phyloP scores from a whole-genome alignment of 306 rosid species.

The Alnus glutinosa region DNA sequence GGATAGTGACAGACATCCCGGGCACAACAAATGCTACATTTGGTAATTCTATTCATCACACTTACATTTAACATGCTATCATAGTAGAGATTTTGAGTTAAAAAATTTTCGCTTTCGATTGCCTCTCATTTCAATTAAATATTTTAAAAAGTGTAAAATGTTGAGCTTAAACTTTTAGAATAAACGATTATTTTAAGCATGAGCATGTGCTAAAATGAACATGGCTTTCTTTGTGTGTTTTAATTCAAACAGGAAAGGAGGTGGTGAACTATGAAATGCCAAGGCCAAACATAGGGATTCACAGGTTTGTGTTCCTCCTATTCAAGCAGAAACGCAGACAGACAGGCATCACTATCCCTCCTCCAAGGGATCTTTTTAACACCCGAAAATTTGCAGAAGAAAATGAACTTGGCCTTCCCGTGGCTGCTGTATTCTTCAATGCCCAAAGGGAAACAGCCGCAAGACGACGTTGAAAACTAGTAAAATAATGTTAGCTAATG shows the following conservation, averaged over 20 bases:
- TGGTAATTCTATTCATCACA: conserved; percentile 43
- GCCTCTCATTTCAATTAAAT: no score
- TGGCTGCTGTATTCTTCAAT: conserved; percentile 88
- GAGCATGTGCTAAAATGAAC: not conserved
- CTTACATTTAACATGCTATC: not conserved
- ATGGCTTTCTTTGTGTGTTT: no score
- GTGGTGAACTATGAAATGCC: conserved; percentile 74
- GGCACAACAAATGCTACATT: conserved; percentile 86
- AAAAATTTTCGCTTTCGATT: no score
- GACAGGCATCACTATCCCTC: conserved; percentile 39
- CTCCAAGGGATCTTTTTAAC: conserved; percentile 60
- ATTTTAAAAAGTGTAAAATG: no score
- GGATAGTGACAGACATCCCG: conserved; percentile 91
- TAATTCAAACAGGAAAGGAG: conserved; percentile 55
- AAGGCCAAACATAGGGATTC: conserved; percentile 82
- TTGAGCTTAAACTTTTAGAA: no score
- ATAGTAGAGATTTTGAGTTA: no score
- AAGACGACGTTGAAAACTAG: conserved; percentile 56
- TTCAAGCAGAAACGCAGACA: conserved; percentile 74
- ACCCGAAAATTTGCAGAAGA: conserved; percentile 56
- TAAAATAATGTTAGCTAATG: not conserved
- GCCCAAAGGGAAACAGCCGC: conserved; percentile 89
- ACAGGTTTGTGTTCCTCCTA: conserved; percentile 78
- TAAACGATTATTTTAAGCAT: no score
- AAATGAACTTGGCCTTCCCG: conserved; percentile 74